Conservation (phyloP, 1,284 basidiomycete genomes). For the Heimioporus retisporus region DNA sequence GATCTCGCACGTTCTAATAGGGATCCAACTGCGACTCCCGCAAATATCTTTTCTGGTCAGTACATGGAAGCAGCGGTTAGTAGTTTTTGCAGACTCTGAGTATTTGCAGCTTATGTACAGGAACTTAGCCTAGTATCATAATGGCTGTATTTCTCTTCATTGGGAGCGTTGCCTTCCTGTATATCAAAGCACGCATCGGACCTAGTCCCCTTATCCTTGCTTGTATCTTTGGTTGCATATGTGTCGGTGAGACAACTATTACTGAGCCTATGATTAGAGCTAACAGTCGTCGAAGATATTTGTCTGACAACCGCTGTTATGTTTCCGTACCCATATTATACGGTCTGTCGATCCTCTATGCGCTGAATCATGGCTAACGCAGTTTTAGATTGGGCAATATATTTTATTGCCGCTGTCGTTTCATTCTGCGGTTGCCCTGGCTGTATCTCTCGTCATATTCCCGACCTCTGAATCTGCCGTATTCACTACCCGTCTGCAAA, state of each 20-base stretch:
- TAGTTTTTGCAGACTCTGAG: conserved; percentile 3
- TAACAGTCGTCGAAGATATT: conserved; percentile 52
- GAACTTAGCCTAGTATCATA: conserved; percentile 65
- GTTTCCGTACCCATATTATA: conserved; percentile 77
- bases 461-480: conserved; percentile 74
- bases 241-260: conserved; percentile 51
- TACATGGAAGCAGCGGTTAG: conserved; percentile 71
- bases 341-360: conserved; percentile 36
- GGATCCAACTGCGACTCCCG: conserved; percentile 50
- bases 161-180: conserved; percentile 71
- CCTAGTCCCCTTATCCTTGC: conserved; percentile 75
- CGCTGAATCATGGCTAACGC: conserved; percentile 14
- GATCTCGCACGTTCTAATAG: conserved; percentile 64
- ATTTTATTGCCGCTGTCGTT: conserved; percentile 72
- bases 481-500: conserved; percentile 65
- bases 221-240: conserved; percentile 67
- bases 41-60: conserved; percentile 56
- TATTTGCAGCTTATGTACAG: conserved; percentile 10
- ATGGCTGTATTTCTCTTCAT: conserved; percentile 74
- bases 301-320: conserved; percentile 67
- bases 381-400: conserved; percentile 54
- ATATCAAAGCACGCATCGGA: conserved; percentile 69
- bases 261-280: no score
- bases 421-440: conserved; percentile 69
- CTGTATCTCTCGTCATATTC: conserved; percentile 68